Evolutionary conservation across 179 eudicot species (phyloP).

Genomic region (Beta macrorhiza): DNA sequence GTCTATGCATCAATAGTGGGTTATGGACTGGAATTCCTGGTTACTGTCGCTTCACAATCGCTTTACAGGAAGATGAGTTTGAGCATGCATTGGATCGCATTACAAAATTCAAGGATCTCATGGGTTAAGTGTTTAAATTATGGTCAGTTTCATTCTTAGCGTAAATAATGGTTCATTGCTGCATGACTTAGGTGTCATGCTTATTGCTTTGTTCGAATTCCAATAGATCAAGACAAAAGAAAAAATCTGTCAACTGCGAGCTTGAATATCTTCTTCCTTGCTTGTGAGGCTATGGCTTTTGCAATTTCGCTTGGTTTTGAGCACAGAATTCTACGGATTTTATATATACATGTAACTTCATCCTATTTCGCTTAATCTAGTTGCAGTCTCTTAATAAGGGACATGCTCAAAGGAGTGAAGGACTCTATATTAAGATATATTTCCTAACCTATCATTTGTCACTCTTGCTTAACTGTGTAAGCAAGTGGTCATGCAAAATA

Average conservation of each 20-base stretch:
- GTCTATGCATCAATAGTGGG: conserved; percentile 78
- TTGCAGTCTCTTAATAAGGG: too few species aligned
- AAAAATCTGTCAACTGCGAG: background rate
- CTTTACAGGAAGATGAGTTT: conserved; percentile 73
- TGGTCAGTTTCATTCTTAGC: background rate
- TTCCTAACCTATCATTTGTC: too few species aligned
- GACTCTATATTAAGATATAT: too few species aligned
- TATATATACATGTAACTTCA: too few species aligned
- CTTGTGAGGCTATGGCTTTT: background rate
- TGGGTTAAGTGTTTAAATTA: background rate
- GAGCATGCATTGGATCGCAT: conserved; percentile 69
- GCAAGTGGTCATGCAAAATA: too few species aligned
- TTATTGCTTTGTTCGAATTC: background rate
- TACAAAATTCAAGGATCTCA: conserved; percentile 44
- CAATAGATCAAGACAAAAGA: background rate
- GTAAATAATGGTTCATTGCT: conserved; percentile 7
- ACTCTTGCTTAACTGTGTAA: too few species aligned
- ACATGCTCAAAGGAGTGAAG: too few species aligned
- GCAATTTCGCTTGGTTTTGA: too few species aligned
- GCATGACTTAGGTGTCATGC: conserved; percentile 28
- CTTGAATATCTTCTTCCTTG: background rate
- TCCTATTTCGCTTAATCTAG: too few species aligned
- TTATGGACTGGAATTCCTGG: conserved; percentile 92
- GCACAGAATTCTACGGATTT: too few species aligned
- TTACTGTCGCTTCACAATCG: conserved; percentile 83